Conservation (phyloP, 148 eudicot species). For the Cornus suecica region DNA sequence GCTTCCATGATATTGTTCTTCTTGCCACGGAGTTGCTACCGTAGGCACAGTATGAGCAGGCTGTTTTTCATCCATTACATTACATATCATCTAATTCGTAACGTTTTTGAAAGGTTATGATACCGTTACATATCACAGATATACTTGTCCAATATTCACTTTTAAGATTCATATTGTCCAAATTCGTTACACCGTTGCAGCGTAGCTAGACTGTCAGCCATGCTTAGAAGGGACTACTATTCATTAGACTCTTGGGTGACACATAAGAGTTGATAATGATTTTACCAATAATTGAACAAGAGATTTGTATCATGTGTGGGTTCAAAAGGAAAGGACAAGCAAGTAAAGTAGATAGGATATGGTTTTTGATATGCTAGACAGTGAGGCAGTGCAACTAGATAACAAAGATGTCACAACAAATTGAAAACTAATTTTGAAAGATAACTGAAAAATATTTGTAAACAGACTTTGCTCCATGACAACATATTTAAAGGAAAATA, state of each 20-base stretch:
- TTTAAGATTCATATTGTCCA: too few species aligned
- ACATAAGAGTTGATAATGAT: background rate
- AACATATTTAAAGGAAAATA: background rate
- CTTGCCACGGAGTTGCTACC: background rate
- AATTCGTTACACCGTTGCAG: too few species aligned
- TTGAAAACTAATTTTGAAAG: background rate
- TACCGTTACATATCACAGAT: too few species aligned
- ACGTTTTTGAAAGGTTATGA: too few species aligned
- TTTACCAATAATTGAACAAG: background rate
- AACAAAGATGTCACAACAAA: background rate
- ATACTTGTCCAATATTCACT: too few species aligned
- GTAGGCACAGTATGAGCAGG: background rate
- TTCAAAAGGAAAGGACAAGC: slow-evolving; percentile 8
- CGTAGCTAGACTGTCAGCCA: too few species aligned
- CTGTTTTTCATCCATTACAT: background rate
- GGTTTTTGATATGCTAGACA: background rate
- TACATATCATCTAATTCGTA: too few species aligned
- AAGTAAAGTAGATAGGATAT: background rate
- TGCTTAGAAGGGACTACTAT: background rate
- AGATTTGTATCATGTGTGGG: slow-evolving; percentile 4
- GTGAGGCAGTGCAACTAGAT: slow-evolving; percentile 1
- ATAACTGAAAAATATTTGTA: background rate
- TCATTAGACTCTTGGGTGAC: background rate
- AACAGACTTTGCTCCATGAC: background rate
- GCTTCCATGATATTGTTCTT: background rate